Evolutionary conservation across 768 basidiomycete genomes (phyloP).

Genomic region (Russula brevipes): DNA sequence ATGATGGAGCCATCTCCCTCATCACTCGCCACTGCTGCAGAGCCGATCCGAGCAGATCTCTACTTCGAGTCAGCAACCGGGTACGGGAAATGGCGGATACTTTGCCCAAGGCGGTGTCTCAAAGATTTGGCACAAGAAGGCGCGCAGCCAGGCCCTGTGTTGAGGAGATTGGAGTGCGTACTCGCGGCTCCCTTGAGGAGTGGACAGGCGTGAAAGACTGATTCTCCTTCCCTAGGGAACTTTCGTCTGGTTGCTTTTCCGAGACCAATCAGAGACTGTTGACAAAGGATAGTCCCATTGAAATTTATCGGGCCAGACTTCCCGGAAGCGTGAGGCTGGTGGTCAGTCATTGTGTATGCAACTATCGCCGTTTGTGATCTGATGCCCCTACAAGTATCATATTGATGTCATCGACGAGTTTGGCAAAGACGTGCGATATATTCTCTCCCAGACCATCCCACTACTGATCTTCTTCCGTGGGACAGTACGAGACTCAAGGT

Average conservation of each 20-base stretch:
- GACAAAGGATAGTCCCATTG: slow-evolving; percentile 16
- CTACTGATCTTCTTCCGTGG: neutral
- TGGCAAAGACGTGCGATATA: slow-evolving; percentile 13
- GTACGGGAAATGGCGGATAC: slow-evolving; percentile 14
- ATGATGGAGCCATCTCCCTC: neutral
- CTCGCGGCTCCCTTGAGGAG: neutral
- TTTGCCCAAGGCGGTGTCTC: neutral
- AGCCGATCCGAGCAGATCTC: slow-evolving; percentile 14
- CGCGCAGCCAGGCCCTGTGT: neutral
- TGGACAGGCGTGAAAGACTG: neutral
- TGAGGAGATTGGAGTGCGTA: slow-evolving; percentile 12
- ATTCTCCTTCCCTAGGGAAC: slow-evolving; percentile 6
- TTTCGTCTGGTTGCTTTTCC: slow-evolving; percentile 20
- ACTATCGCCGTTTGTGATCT: neutral
- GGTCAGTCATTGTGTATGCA: neutral
- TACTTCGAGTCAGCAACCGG: slow-evolving; percentile 5
- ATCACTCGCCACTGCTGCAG: neutral
- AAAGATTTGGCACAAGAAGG: slow-evolving; percentile 1
- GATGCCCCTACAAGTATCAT: slow-evolving; percentile 15
- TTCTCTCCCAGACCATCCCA: neutral
- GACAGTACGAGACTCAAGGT: slow-evolving; percentile 18
- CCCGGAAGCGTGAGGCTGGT: slow-evolving; percentile 18
- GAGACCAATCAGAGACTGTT: slow-evolving; percentile 16
- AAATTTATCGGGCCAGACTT: slow-evolving; percentile 20
- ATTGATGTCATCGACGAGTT: slow-evolving; percentile 17